phyloP scores from a whole-genome alignment of 202 grass and related monocot genomes.

The Schoenoplectus tabernaemontani region DNA sequence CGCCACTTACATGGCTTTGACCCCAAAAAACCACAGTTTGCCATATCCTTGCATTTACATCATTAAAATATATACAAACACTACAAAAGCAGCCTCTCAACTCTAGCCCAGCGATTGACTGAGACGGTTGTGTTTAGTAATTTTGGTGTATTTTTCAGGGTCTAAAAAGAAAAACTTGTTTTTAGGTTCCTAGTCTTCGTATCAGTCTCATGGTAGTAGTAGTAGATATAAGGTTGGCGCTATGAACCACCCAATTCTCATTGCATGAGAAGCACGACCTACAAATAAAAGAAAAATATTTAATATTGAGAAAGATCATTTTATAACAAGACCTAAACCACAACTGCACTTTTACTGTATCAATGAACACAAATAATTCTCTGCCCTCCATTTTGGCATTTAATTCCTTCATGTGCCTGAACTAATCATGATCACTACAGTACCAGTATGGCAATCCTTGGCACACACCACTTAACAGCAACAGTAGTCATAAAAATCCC shows the following conservation, averaged over 20 bases:
- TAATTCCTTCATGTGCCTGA: not conserved
- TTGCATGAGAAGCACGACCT: constrained; percentile 7
- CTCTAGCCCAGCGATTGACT: constrained; percentile 19
- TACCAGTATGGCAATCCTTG: not conserved
- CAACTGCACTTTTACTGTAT: not conserved
- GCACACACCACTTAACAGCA: not conserved
- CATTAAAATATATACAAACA: constrained; percentile 56
- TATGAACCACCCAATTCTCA: constrained; percentile 6
- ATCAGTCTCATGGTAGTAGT: constrained; percentile 13
- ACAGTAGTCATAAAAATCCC: not conserved
- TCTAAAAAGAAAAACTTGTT: constrained; percentile 24
- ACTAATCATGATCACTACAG: not conserved
- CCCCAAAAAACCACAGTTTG: constrained; percentile 38
- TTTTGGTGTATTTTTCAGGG: constrained; percentile 17
- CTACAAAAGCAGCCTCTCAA: constrained; percentile 34
- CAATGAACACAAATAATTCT: not conserved
- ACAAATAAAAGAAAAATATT: not conserved
- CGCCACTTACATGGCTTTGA: constrained; percentile 84
- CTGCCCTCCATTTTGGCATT: not conserved
- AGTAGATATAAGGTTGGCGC: constrained; percentile 15
- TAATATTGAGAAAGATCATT: not conserved
- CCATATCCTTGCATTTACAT: constrained; percentile 44
- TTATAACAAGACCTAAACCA: not conserved
- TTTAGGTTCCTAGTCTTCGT: constrained; percentile 17
- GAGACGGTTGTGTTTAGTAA: constrained; percentile 24